Evolutionary conservation across 2,329 filamentous ascomycete genomes (phyloP).

Genomic region (Achaetomium macrosporum): DNA sequence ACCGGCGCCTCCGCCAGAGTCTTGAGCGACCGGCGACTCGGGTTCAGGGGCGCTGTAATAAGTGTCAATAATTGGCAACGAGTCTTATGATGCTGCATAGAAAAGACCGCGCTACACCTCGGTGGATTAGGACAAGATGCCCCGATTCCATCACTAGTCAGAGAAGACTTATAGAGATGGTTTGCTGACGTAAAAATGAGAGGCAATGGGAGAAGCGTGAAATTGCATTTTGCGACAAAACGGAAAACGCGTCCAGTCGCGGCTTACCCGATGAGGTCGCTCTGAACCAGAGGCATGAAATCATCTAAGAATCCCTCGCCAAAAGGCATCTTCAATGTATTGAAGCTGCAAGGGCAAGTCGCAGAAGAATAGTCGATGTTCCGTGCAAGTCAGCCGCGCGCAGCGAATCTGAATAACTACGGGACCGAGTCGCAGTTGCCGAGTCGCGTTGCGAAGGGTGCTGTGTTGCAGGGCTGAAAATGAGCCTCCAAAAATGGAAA

Average conservation of each 20-base stretch:
- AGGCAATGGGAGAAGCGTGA: too few relatives aligned
- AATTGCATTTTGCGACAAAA: neutral
- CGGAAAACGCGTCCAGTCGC: neutral
- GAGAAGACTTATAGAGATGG: neutral
- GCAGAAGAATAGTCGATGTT: neutral
- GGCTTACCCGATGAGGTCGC: constrained; percentile 24
- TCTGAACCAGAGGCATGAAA: constrained; percentile 14
- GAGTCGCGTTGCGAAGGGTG: neutral
- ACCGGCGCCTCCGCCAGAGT: neutral
- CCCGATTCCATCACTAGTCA: too few relatives aligned
- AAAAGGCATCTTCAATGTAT: constrained; percentile 12
- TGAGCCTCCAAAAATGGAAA: neutral
- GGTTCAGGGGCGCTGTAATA: constrained; percentile 10
- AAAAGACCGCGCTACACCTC: too few relatives aligned
- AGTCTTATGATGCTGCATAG: neutral
- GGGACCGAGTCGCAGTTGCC: neutral
- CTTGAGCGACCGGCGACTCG: neutral
- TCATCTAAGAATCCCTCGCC: constrained; percentile 8
- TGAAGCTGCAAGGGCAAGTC: neutral
- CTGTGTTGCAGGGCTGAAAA: neutral
- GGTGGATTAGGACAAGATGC: neutral
- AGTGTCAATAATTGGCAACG: constrained; percentile 1
- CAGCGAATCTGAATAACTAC: neutral
- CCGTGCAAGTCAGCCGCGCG: neutral
- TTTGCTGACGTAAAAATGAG: neutral